Evolutionary conservation across 2,329 filamentous ascomycete genomes (phyloP).

Genomic region (Alternaria longipes): DNA sequence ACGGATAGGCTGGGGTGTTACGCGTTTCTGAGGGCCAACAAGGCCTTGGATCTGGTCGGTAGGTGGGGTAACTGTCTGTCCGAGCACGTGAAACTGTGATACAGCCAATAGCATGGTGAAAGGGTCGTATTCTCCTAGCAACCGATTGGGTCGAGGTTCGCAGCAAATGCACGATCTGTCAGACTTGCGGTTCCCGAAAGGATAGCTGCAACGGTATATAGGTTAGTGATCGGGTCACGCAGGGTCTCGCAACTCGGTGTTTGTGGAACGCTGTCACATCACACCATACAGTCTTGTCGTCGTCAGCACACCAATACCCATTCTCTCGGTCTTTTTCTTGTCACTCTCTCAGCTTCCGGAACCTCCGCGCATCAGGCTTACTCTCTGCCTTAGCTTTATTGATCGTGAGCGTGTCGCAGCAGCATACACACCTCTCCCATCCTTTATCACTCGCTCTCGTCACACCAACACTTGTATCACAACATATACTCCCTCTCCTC

Average conservation of each 20-base stretch:
- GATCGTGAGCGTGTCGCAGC: background rate
- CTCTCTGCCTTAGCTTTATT: background rate
- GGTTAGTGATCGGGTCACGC: background rate
- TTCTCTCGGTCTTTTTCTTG: slow-evolving; percentile 9
- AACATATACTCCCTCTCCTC: background rate
- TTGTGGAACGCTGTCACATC: slow-evolving; percentile 11
- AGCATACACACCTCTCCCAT: background rate
- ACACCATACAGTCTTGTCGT: slow-evolving; percentile 6
- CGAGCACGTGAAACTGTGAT: slow-evolving; percentile 10
- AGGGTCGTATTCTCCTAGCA: background rate
- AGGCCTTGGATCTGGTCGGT: slow-evolving; percentile 4
- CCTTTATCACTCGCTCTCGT: background rate
- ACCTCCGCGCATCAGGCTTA: slow-evolving; percentile 11
- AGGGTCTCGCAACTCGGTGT: background rate
- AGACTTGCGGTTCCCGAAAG: slow-evolving; percentile 8
- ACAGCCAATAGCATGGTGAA: slow-evolving; percentile 9
- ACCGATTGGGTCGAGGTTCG: slow-evolving; percentile 14
- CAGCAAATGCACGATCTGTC: slow-evolving; percentile 11
- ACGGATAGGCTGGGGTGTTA: slow-evolving; percentile 10
- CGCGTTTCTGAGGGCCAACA: slow-evolving; percentile 18
- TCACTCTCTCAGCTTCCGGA: slow-evolving; percentile 14
- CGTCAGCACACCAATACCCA: slow-evolving; percentile 14
- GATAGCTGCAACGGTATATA: slow-evolving; percentile 11
- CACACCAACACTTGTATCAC: background rate
- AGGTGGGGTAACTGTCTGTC: slow-evolving; percentile 14